Evolutionary conservation across 2,329 filamentous ascomycete genomes (phyloP).

Genomic region (Colletotrichum chlorophyti): DNA sequence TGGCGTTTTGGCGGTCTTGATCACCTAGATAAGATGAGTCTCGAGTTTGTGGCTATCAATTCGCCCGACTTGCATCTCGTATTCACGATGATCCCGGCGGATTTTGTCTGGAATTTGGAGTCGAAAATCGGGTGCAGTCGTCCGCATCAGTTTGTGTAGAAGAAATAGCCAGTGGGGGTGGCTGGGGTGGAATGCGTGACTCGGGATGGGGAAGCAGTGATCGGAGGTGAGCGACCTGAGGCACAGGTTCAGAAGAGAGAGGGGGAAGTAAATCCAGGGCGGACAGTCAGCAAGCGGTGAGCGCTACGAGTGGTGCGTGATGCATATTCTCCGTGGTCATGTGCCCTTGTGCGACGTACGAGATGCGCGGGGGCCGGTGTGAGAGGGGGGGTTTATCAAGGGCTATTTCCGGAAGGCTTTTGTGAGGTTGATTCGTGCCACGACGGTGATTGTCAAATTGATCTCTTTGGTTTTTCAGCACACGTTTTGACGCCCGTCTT

Average conservation of each 20-base stretch:
- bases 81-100: slow-evolving; percentile 4
- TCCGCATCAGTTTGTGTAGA: too few relatives aligned
- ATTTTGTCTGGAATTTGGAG: background rate
- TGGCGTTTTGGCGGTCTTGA: slow-evolving; percentile 9
- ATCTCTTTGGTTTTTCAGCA: too few relatives aligned
- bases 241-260: background rate
- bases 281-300: slow-evolving; percentile 22
- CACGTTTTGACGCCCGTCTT: slow-evolving; percentile 3
- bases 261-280: too few relatives aligned
- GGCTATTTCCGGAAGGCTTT: background rate
- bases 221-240: background rate
- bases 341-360: slow-evolving; percentile 21
- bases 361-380: background rate
- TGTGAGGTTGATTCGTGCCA: slow-evolving; percentile 15
- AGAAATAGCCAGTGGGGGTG: background rate
- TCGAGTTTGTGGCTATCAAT: background rate
- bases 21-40: slow-evolving; percentile 13
- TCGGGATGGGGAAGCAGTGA: background rate
- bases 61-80: background rate
- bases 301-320: slow-evolving; percentile 13
- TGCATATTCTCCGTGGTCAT: slow-evolving; percentile 17
- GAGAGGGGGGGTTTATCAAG: slow-evolving; percentile 7
- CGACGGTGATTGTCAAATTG: too few relatives aligned
- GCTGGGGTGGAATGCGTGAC: background rate
- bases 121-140: too few relatives aligned